Percentiles rank a stretch among this genome's conserved stretches.
Evolutionary conservation across 441 rosid species (phyloP).

Genomic region (Erysimum pusillum): DNA sequence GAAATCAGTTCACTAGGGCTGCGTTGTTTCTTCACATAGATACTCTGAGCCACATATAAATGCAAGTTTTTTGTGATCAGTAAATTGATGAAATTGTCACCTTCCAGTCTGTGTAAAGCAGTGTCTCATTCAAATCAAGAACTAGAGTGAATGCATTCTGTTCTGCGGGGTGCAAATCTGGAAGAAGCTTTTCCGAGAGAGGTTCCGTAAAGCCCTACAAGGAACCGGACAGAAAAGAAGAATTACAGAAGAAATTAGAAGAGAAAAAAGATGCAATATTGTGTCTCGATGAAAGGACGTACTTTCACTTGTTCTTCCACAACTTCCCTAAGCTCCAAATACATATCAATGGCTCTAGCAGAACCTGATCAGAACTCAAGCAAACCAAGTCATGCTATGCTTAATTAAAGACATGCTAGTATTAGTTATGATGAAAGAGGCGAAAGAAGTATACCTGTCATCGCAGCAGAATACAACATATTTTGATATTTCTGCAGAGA

Average conservation of each 20-base stretch:
- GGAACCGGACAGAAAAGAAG: neutral
- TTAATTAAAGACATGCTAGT: conserved; percentile 12
- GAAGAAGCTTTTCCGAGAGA: conserved; percentile 94
- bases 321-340: conserved; percentile 79
- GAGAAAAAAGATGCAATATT: conserved; percentile 6
- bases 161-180: conserved; percentile 87
- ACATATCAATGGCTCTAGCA: conserved; percentile 77
- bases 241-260: conserved; percentile 6
- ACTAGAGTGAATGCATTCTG: conserved; percentile 92
- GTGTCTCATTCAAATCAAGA: conserved; percentile 95
- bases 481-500: conserved; percentile 66
- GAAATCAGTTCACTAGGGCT: neutral
- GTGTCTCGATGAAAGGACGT: conserved; percentile 34
- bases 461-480: conserved; percentile 68
- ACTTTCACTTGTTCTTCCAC: conserved; percentile 87
- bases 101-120: conserved; percentile 94
- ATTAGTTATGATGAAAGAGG: neutral
- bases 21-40: conserved; percentile 8
- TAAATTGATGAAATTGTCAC: conserved; percentile 47
- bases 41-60: neutral
- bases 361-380: conserved; percentile 61
- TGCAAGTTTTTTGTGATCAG: conserved; percentile 2
- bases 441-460: conserved; percentile 60
- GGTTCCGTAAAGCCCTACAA: conserved; percentile 90
- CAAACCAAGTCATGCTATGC: conserved; percentile 26